Percentiles rank a stretch among this genome's conserved stretches.
Conservation (phyloP, 495 filamentous ascomycete species). For the Penicillium macrosclerotiorum region DNA sequence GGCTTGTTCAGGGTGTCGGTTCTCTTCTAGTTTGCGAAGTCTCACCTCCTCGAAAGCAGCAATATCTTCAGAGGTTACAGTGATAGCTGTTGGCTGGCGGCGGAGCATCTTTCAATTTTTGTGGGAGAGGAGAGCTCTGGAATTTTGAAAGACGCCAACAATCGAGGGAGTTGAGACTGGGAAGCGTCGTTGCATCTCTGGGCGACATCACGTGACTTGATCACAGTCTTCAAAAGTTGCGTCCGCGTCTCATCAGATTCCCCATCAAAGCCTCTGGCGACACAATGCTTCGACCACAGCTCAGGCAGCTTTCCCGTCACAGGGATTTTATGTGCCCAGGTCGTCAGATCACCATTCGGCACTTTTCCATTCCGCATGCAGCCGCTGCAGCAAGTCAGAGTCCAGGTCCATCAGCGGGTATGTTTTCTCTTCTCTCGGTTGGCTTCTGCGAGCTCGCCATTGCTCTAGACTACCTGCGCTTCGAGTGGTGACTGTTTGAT, state of each 20-base stretch:
- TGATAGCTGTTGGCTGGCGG: constrained; percentile 73
- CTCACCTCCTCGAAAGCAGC: constrained; percentile 68
- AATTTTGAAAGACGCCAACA: too few species aligned
- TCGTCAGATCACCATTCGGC: constrained; percentile 17
- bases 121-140: too few species aligned
- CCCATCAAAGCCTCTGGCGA: constrained; percentile 6
- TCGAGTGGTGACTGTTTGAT: too few species aligned
- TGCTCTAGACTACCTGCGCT: too few species aligned
- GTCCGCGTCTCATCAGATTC: constrained; percentile 2
- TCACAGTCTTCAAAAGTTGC: constrained; percentile 16
- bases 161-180: too few species aligned
- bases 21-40: constrained; percentile 32
- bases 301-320: constrained; percentile 22
- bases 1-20: constrained; percentile 18
- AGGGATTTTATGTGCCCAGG: constrained; percentile 15
- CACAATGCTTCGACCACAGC: constrained; percentile 35
- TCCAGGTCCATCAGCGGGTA: constrained; percentile 23
- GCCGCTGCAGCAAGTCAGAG: constrained; percentile 18
- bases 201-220: constrained; percentile 10
- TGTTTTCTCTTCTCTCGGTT: too few species aligned
- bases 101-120: too few species aligned
- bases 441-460: too few species aligned
- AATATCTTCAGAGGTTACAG: constrained; percentile 75
- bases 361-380: constrained; percentile 29
- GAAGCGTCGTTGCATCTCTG: not conserved